Evolutionary conservation across 805 yeast species (phyloP), one percentile per base, ranked within the genome.

Genomic region (Teunomyces aglyptinius): DNA sequence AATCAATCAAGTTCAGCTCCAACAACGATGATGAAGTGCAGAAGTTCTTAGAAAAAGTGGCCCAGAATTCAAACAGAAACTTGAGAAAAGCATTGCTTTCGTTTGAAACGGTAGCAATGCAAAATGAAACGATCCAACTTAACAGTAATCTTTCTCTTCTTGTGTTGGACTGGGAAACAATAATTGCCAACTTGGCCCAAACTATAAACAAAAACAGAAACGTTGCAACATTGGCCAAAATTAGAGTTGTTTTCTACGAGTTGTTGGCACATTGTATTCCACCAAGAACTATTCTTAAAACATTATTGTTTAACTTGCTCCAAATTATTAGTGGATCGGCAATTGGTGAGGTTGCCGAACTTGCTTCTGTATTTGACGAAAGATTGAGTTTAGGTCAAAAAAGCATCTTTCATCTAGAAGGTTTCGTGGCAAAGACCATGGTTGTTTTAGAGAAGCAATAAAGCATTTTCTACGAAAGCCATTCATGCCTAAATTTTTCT

Each of bases 261-360:
- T 70, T 94, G 29, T 66, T 94, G 28, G 82, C 97, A 0, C 99
- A 94, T 65, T 91, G 98, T 56, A 92, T 94, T 33, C 98, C 99
- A 0, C 85, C 97, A 2, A 78, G 83, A 48, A 69, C 82, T n/a
- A 83, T 94, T 16, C 68, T 92, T 55, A 89, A 88, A 58, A 82
- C 63, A 5, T 59, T 71, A 35, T 57, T 79, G 22, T 73, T 80
- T 53, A 71, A 75, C 39, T 61, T 83, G 44, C 49, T 81, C 39
- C 27, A 8, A n/a, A 52, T 54, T 33, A 45, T 57, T 19, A 49
- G 45, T 6, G 41, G 51, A 10, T 60, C 61, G 6, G 58, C 56
- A 13, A 75, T 78, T 38, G 49, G 63, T n/a, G 70, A 65, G 5
- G 69, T 88, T 29, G 78, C 86, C 8, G 77, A 77, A 6, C 67